Base-by-base conservation (phyloP, 352 stramenopile species). In the Globisporangium cylindrosporum region DNA sequence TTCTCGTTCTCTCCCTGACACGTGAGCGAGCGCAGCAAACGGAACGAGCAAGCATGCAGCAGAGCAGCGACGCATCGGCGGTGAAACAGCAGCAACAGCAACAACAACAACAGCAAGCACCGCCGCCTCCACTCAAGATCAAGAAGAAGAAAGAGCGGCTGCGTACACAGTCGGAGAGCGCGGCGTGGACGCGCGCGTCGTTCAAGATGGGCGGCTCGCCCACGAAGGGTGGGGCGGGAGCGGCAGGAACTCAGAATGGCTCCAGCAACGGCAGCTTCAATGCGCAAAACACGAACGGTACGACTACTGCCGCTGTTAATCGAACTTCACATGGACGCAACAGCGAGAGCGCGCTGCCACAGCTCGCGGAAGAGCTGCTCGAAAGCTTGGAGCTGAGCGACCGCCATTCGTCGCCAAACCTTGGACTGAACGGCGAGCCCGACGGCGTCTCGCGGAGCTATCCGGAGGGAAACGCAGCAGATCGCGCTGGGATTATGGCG, bases 101-200 rank as follows among this genome's bases (percentile, higher is more conserved):
- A 5, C 24, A 48, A 20, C 43, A 58, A 22, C 66, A 24, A 9
- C 20, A 49, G 27, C 43, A 66, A 29, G 27, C 62, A 6, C 34
- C 46, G 43, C 43, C 49, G 51, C 34, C 64, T 15, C 34, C 64
- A 55, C 27, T 59, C 27, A 70, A 66, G 59, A 46, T 61, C 53
- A 79, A 81, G 70, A 74, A 74, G 63, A 78, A 80, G 58, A 91
- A 92, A 66, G 81, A 86, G 69, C 79, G 84, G 24, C 55, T 85
- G 51, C 86, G 86, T n/a, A 94, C 86, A 24, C 86, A 92, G 70
- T 92, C 84, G 0, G 86, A 94, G 64, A 87, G 86, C 54, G 82
- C 86, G 0, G 81, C 77, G 34, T 94, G 86, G 86, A 86, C 84
- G 27, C 77, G 86, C 71, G 79, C 86, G 14, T 92, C 82, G 48